A percentile compares a stretch with the other conserved stretches of the same genome.
Conservation (phyloP, 495 filamentous ascomycete genomes). For the Aspergillus nanangensis region DNA sequence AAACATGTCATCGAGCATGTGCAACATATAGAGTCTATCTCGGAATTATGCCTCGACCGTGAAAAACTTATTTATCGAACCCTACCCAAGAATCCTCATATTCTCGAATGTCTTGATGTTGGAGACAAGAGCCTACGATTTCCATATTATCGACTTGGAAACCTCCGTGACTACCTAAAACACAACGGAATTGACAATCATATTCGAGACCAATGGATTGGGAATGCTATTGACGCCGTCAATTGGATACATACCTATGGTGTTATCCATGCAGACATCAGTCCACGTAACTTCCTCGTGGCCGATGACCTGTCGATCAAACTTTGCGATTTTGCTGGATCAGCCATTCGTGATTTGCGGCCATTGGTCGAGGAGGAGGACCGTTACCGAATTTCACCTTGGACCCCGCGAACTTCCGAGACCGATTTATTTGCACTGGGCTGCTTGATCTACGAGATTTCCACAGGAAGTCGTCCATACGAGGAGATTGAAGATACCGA, state of each 20-base stretch:
- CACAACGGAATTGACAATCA: slow-evolving; percentile 1
- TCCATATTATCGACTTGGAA: slow-evolving; percentile 6
- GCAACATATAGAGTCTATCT: slow-evolving; percentile 3
- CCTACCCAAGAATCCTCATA: slow-evolving; percentile 8
- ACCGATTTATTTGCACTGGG: slow-evolving; percentile 20
- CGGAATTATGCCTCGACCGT: slow-evolving; percentile 5
- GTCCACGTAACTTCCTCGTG: slow-evolving; percentile 28
- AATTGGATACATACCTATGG: slow-evolving; percentile 15
- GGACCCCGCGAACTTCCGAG: slow-evolving; percentile 3
- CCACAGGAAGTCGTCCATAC: slow-evolving; percentile 10
- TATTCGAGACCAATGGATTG: slow-evolving; percentile 18
- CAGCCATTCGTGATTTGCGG: slow-evolving; percentile 5
- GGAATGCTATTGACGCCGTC: slow-evolving; percentile 23
- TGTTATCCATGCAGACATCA: slow-evolving; percentile 26
- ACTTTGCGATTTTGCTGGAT: slow-evolving; percentile 24
- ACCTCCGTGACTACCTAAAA: slow-evolving; percentile 13
- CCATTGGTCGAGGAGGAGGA: slow-evolving; percentile 11
- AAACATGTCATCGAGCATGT: slow-evolving; percentile 1
- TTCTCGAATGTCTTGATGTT: slow-evolving; percentile 16
- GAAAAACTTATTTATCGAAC: slow-evolving; percentile 12
- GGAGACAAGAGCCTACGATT: slow-evolving; percentile 8
- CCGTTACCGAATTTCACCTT: slow-evolving; percentile 8
- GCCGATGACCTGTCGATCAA: slow-evolving; percentile 24
- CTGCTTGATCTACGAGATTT: slow-evolving; percentile 17
- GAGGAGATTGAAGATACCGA: slow-evolving; percentile 11